These are phyloP conservation scores for Kodamaea fukazawae DNA, from an alignment of 805 yeast species.

Conservation along the genomic window DNA sequence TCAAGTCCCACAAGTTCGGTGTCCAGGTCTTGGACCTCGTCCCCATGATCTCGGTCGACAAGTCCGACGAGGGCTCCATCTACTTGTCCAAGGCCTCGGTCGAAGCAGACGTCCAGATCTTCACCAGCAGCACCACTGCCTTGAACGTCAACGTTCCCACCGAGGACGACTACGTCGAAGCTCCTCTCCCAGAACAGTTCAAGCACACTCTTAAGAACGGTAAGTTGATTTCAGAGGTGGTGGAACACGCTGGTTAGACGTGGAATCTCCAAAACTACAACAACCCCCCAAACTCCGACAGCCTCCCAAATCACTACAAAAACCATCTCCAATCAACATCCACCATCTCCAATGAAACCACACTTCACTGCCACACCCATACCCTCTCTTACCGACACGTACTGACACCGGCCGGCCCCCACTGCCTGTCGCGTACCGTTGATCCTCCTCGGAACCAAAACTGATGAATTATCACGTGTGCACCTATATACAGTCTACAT, in stretches of 20 bases:
- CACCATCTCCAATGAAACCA: too few species aligned
- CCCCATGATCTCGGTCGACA: slow-evolving; percentile 85
- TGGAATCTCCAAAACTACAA: neutral
- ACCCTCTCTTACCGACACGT: too few species aligned
- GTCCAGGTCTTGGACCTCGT: slow-evolving; percentile 79
- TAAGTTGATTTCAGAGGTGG: slow-evolving; percentile 64
- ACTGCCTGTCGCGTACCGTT: too few species aligned
- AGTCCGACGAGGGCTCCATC: slow-evolving; percentile 80
- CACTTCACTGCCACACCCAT: too few species aligned
- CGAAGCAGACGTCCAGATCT: slow-evolving; percentile 61
- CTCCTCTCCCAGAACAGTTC: slow-evolving; percentile 90
- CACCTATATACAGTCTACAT: slow-evolving; percentile 3
- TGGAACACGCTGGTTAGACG: slow-evolving; percentile 76
- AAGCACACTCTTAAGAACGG: slow-evolving; percentile 66
- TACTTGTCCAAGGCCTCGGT: slow-evolving; percentile 74
- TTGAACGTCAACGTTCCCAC: slow-evolving; percentile 82
- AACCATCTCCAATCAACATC: neutral
- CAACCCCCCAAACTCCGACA: neutral
- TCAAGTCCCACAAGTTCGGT: slow-evolving; percentile 78
- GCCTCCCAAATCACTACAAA: neutral
- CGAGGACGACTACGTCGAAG: slow-evolving; percentile 71
- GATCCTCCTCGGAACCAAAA: too few species aligned
- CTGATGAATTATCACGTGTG: too few species aligned
- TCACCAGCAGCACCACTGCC: slow-evolving; percentile 81
- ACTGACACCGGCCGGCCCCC: too few species aligned